These are phyloP conservation scores for Neostapfia colusana DNA, from an alignment of 176 grass and related monocot genomes.

Conservation along the genomic window DNA sequence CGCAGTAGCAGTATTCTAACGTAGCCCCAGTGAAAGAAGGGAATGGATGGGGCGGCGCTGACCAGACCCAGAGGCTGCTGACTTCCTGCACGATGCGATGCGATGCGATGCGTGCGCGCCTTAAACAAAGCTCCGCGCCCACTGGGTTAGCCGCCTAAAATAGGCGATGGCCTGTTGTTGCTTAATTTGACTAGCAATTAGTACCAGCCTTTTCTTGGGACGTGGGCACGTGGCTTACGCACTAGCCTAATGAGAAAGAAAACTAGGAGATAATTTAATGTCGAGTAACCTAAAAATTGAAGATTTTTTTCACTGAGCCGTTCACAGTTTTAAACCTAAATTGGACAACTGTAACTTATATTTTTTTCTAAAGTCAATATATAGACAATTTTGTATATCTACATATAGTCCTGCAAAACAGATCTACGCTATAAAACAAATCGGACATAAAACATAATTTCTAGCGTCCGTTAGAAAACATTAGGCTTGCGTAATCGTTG, in stretches of 20 bases:
- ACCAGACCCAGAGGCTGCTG: constrained; percentile 4
- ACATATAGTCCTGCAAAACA: too few relatives aligned
- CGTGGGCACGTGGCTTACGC: constrained; percentile 25
- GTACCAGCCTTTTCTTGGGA: too few relatives aligned
- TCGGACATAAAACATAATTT: too few relatives aligned
- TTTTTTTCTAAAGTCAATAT: too few relatives aligned
- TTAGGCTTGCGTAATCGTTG: neutral
- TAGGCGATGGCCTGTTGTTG: constrained; percentile 27
- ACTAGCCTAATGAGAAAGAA: constrained; percentile 9
- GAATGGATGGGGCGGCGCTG: constrained; percentile 10
- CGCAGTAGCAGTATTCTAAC: neutral
- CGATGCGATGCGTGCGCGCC: too few relatives aligned
- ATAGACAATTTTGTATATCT: too few relatives aligned
- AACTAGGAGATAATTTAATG: neutral
- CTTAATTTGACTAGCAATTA: constrained; percentile 39
- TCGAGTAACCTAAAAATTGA: too few relatives aligned
- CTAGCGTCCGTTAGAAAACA: constrained; percentile 10
- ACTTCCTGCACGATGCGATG: neutral
- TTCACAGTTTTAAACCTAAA: too few relatives aligned
- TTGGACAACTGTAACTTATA: too few relatives aligned
- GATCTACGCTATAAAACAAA: too few relatives aligned
- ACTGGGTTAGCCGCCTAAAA: neutral
- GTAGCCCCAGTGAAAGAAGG: neutral
- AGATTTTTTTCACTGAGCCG: too few relatives aligned
- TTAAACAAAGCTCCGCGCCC: neutral